Percentiles rank a stretch among this genome's conserved stretches.
phyloP scores from a whole-genome alignment of 2,329 filamentous ascomycete genomes.

The Epichloe aotearoae region DNA sequence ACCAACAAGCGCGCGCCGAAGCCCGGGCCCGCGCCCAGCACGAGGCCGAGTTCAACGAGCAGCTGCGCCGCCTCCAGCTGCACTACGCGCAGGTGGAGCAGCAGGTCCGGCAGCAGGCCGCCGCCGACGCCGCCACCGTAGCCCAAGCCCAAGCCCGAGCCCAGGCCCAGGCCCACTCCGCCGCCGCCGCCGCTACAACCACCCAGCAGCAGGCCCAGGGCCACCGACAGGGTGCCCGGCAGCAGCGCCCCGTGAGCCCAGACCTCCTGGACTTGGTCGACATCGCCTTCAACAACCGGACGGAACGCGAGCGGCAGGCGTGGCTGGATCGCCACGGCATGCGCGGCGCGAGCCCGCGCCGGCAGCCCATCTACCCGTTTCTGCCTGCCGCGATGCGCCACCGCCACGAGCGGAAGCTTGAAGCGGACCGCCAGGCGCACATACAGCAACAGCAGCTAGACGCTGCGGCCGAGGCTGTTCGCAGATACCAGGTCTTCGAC shows the following conservation, averaged over 20 bases:
- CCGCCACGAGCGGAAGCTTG: neutral
- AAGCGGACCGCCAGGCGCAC: too few relatives aligned
- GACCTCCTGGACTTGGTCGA: too few relatives aligned
- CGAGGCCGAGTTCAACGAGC: neutral
- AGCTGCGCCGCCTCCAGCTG: neutral
- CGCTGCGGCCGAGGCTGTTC: too few relatives aligned
- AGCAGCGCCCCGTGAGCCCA: too few relatives aligned
- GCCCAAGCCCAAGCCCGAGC: too few relatives aligned
- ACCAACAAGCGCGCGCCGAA: neutral
- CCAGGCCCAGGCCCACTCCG: too few relatives aligned
- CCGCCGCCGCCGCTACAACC: too few relatives aligned
- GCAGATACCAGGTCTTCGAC: too few relatives aligned
- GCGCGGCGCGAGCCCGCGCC: neutral
- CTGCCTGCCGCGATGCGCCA: neutral
- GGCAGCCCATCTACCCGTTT: neutral
- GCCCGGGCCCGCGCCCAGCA: neutral
- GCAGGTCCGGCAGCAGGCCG: neutral
- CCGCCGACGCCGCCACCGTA: too few relatives aligned
- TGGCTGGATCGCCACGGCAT: neutral
- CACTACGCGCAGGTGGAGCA: neutral
- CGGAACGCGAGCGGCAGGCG: rapidly evolving
- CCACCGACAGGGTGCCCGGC: neutral
- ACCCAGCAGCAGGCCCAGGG: too few relatives aligned
- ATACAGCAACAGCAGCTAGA: too few relatives aligned
- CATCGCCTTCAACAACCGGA: too few relatives aligned